phyloP scores from a whole-genome alignment of 768 basidiomycete species.

The Calocybe gangraenosa region DNA sequence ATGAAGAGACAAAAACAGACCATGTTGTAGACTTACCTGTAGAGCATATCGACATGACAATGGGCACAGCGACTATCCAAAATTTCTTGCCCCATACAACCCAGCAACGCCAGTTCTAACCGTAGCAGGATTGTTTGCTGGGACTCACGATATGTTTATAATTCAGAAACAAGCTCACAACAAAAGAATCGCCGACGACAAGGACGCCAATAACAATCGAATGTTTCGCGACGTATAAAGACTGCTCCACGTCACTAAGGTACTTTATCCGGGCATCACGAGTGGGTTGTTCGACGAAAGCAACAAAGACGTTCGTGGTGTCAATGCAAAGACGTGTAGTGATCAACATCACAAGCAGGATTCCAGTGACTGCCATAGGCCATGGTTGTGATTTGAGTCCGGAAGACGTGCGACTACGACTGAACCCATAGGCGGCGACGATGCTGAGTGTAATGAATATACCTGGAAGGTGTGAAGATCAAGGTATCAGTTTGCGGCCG shows the following conservation, averaged over 20 bases:
- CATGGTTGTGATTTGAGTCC: not conserved
- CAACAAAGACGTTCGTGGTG: conserved; percentile 7
- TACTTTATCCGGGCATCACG: not conserved
- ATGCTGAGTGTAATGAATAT: not conserved
- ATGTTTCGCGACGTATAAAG: conserved; percentile 5
- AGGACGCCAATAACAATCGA: conserved; percentile 5
- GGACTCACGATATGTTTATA: not conserved
- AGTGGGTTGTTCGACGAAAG: not conserved
- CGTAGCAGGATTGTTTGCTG: not conserved
- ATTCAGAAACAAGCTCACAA: too few species aligned
- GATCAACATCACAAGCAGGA: not conserved
- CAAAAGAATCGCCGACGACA: conserved; percentile 7
- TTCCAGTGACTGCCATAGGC: conserved; percentile 2
- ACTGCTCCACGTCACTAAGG: not conserved
- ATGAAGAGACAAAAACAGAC: not conserved
- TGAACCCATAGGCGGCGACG: conserved; percentile 5
- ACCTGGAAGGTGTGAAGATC: too few species aligned
- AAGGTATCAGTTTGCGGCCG: too few species aligned
- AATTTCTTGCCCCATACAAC: conserved; percentile 5
- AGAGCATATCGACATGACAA: not conserved
- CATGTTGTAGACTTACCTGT: not conserved
- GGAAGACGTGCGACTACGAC: not conserved
- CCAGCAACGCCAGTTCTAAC: conserved; percentile 9
- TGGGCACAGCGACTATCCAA: not conserved
- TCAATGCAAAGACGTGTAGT: conserved; percentile 1